Evolutionary conservation across 495 filamentous ascomycete genomes (phyloP), one percentile per base, ranked within the genome.

Genomic region (Trichoderma reesei): DNA sequence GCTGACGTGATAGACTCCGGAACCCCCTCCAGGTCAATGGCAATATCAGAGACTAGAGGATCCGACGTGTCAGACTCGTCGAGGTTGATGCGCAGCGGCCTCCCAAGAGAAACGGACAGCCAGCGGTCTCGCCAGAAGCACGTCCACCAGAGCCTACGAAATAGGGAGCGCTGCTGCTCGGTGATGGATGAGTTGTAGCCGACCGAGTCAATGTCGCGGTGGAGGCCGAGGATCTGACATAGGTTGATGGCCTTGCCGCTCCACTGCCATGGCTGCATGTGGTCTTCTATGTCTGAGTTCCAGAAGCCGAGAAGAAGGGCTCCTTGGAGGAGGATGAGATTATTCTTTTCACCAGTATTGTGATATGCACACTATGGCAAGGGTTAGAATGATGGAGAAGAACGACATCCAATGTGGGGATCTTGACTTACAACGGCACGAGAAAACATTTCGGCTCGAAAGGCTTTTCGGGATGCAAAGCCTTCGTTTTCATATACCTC

Each of bases 281-380:
- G 51, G 9, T 56, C 51, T 31, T 56, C 51, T 34, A 33, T 34
- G 20, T 56, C 51, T 3, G 51, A 56, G 6, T 56, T 56, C 51
- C 51, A 56, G 26, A 56, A 56, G 26, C 51, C 31, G 10, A 56
- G 9, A 14, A 56, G 51, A 8, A 56, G 31, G 1, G 51, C 51
- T 3, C 26, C 20, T n/a, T 56, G 51, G 3, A 56, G 51, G 5
- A 56, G 51, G 9, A 56, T 16, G 34, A 56, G 18, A 7, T 56
- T 56, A n/a, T 56, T 56, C 51, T 56, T 56, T 6, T 56, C 51
- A 56, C 51, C 51, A 56, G 26, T 26, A 34, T 56, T 56, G 51
- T 56, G 10, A 33, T 56, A 56, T 34, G 34, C 34, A 26, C 51
- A 56, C 51, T 56, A 56, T 56, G 26, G 4, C 26, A 14, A 13